Evolutionary conservation across 192 early-diverging fungal genomes (phyloP), one percentile per base, ranked within the genome.

Genomic region (Coemansia sp.): DNA sequence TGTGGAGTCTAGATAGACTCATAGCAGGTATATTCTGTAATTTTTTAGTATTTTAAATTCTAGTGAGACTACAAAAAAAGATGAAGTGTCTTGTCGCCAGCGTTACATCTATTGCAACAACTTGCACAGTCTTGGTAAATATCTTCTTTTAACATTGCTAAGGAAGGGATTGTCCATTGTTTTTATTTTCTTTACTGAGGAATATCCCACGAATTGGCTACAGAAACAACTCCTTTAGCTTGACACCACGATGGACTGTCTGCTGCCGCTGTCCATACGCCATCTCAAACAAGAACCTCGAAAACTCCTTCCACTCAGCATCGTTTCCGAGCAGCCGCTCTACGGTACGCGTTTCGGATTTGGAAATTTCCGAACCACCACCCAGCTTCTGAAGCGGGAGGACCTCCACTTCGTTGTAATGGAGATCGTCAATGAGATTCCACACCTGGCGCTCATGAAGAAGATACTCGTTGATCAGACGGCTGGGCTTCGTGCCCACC

Each of bases 381-480:
- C 26, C 39, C 5, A 4, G 2, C 39, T 39, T 37, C 13, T 36
- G 43, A 41, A 62, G 13, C 10, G 79, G 73, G 8, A 55, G 26
- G n/a, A 82, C 52, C 63, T 69, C 75, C 0, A 77, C 68, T 16
- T 69, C 65, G 66, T 74, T 82, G 62, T 60, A 69, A 9, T 59
- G 61, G 60, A 63, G 66, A 42, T 74, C 65, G 18, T 77, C 72
- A 10, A 82, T 49, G 15, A 77, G 41, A 36, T 77, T 65, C 80
- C 74, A 82, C 4, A 61, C 67, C 61, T 82, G 74, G 16, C 59
- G 80, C 41, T 77, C 69, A 0, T 49, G 36, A 6, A 59, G 63
- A 0, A 26, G n/a, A 7, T 65, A 46, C 6, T 66, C 72, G 46
- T 16, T 66, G 49, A 26, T 47, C 1, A 74, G 56, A 15, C 22